These are phyloP conservation scores for Phytophthora kernoviae DNA, from an alignment of 352 stramenopile genomes.

Conservation along the genomic window DNA sequence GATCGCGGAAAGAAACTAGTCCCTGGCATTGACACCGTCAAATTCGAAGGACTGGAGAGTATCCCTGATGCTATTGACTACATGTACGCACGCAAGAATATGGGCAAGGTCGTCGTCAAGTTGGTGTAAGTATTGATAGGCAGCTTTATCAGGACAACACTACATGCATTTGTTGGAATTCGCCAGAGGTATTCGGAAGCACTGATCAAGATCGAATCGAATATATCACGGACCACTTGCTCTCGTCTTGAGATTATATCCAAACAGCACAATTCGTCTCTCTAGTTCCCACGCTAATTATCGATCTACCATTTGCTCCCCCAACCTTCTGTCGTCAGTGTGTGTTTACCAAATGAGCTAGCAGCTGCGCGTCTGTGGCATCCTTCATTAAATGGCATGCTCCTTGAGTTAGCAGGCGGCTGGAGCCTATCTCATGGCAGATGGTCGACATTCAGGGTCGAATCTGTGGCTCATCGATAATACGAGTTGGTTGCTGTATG, in stretches of 20 bases:
- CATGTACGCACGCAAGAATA: slow-evolving; percentile 72
- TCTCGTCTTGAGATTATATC: too few relatives aligned
- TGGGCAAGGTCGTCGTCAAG: slow-evolving; percentile 83
- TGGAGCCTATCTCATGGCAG: background rate
- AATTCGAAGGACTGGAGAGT: slow-evolving; percentile 54
- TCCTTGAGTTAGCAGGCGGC: background rate
- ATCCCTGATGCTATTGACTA: slow-evolving; percentile 66
- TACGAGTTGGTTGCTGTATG: background rate
- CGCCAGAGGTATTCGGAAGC: too few relatives aligned
- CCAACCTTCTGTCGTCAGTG: too few relatives aligned
- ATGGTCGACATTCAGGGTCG: background rate
- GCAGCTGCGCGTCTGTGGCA: too few relatives aligned
- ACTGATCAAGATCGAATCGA: too few relatives aligned
- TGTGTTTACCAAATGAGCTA: too few relatives aligned
- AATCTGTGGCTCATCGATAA: background rate
- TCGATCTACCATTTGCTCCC: too few relatives aligned
- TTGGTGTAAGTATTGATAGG: slow-evolving; percentile 30
- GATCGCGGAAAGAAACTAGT: slow-evolving; percentile 53
- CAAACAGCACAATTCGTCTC: too few relatives aligned
- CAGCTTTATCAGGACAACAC: too few relatives aligned
- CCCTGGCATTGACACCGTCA: slow-evolving; percentile 42
- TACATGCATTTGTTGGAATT: too few relatives aligned
- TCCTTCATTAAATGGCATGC: background rate
- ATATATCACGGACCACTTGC: too few relatives aligned
- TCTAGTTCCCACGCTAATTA: too few relatives aligned